Percentiles rank a stretch among this genome's conserved stretches.
Evolutionary conservation across 768 basidiomycete species (phyloP).

Genomic region (Kwoniella botswanensis): DNA sequence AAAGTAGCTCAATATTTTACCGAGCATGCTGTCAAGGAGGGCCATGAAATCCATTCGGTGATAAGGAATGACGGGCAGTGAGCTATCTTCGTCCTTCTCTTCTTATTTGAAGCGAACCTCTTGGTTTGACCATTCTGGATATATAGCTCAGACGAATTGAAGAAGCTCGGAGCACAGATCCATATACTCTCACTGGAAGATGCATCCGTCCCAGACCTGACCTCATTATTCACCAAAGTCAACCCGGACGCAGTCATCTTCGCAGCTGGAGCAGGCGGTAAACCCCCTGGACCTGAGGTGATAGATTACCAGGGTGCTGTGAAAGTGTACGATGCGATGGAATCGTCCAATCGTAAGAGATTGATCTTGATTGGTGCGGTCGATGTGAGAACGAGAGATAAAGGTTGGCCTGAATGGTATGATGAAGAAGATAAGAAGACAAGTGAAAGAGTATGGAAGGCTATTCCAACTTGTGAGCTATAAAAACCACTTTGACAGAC

Average conservation of each 20-base stretch:
- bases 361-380: conserved; percentile 68
- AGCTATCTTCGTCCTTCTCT: not conserved
- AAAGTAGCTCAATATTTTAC: conserved; percentile 64
- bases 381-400: conserved; percentile 63
- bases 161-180: conserved; percentile 60
- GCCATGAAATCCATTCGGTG: conserved; percentile 65
- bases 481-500: too few relatives aligned
- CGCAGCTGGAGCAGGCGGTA: conserved; percentile 65
- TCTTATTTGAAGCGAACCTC: not conserved
- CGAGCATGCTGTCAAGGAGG: conserved; percentile 60
- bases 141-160: conserved; percentile 60
- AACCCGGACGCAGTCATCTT: conserved; percentile 59
- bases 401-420: conserved; percentile 45
- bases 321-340: conserved; percentile 73
- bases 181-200: conserved; percentile 68
- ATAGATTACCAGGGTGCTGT: conserved; percentile 70
- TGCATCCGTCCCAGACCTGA: conserved; percentile 62
- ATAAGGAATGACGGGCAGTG: conserved; percentile 64
- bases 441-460: conserved; percentile 60
- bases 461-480: conserved; percentile 59
- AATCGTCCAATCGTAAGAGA: conserved; percentile 63
- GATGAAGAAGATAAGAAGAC: conserved; percentile 39
- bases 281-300: conserved; percentile 62
- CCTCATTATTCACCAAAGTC: conserved; percentile 60
- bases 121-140: not conserved